Conservation (phyloP, 805 yeast species). For the Cyberlindnera subsufficiens region DNA sequence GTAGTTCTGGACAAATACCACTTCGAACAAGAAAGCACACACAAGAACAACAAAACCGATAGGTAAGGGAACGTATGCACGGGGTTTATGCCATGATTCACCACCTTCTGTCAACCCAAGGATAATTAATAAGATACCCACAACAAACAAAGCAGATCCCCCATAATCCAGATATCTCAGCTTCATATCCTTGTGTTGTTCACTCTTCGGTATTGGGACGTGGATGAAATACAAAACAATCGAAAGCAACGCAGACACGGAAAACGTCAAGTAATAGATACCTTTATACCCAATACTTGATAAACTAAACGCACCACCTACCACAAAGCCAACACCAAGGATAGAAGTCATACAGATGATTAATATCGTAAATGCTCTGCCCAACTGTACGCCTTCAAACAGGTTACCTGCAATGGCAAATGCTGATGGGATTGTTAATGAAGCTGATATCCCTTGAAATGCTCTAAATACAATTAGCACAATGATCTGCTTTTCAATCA, state of each 20-base stretch:
- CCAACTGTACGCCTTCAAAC: conserved; percentile 24
- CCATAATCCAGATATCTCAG: conserved; percentile 29
- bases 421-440: conserved; percentile 34
- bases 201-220: conserved; percentile 24
- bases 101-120: conserved; percentile 43
- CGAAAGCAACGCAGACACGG: conserved; percentile 18
- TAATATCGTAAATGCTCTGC: conserved; percentile 23
- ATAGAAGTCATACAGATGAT: conserved; percentile 24
- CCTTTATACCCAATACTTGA: conserved; percentile 35
- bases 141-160: conserved; percentile 29
- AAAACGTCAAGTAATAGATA: conserved; percentile 33
- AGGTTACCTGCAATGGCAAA: conserved; percentile 28
- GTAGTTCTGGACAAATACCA: conserved; percentile 14
- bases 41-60: conserved; percentile 31
- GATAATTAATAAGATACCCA: conserved; percentile 32
- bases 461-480: conserved; percentile 38
- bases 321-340: conserved; percentile 33
- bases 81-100: conserved; percentile 33
- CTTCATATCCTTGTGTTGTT: conserved; percentile 13
- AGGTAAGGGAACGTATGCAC: conserved; percentile 35
- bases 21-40: conserved; percentile 27
- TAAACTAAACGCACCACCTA: conserved; percentile 40
- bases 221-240: conserved; percentile 25
- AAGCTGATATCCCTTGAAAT: conserved; percentile 38
- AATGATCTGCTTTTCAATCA: conserved; percentile 27